Base-by-base conservation (phyloP, 2,329 filamentous ascomycete species). In the Aspergillus sp. region DNA sequence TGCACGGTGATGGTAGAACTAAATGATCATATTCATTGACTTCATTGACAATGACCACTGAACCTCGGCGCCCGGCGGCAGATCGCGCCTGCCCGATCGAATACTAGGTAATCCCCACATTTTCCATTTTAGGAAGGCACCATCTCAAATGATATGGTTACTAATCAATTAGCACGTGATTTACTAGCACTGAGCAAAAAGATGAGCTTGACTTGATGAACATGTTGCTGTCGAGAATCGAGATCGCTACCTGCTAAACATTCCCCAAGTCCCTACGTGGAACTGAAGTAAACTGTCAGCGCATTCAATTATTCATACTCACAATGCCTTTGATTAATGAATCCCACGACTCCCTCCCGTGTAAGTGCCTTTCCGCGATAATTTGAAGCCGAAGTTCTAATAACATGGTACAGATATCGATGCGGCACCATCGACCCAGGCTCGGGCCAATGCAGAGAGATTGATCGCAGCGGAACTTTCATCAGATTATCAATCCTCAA, bases 271-370 rank as follows among this genome's bases (percentile, higher is more conserved):
- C 13, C 12, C 9, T 18, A 17, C 39, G 7, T 18, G n/a, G 2
- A 17, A 42, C 13, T 17, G 4, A 42, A 42, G 5, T 42, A 17
- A 20, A 20, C 17, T 9, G 15, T 20, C 39, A 17, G 43, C n/a
- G 12, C 13, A 13, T 17, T 20, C 11, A 30, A 42, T 15, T 17
- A 13, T 3, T 22, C 17, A n/a, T 48, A 30, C 17, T 55, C 61
- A 77, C 70, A 62, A 89, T 90, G 87, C 83, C 88, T 61, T 80
- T 89, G 58, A 85, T 88, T 61, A 84, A 84, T 62, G 84, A 85
- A 71, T 83, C 88, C 60, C 88, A 92, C 76, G 90, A 95, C 71
- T 91, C 89, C 20, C 85, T 96, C 20, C 90, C 90, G 48, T 93
- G 90, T 92, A 83, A 64, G 84, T 59, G n/a, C n/a, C 44, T 26